Conservation (phyloP, 2,329 filamentous ascomycete species). For the Hypoxylon sp. region DNA sequence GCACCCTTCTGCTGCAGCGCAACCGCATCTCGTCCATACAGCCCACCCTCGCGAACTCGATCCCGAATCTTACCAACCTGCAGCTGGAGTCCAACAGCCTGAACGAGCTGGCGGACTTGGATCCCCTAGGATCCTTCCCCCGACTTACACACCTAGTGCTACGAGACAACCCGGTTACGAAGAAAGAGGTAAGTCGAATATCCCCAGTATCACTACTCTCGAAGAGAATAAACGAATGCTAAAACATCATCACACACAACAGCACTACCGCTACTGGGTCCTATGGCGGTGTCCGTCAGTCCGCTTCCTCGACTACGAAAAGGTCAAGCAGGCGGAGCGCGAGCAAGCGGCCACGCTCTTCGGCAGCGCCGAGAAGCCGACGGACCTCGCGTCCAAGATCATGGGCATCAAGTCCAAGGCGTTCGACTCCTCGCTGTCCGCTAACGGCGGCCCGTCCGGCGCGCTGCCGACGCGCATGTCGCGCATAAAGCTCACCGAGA, state of each 20-base stretch:
- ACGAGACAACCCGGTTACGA: conserved; percentile 89
- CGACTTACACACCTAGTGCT: conserved; percentile 85
- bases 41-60: conserved; percentile 76
- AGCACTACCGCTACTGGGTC: conserved; percentile 95
- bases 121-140: conserved; percentile 78
- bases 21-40: conserved; percentile 91
- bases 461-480: conserved; percentile 74
- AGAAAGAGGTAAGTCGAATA: conserved; percentile 81
- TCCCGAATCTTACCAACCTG: conserved; percentile 86
- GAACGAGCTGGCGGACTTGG: conserved; percentile 86
- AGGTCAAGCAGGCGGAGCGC: conserved; percentile 90
- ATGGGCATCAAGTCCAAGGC: conserved; percentile 86
- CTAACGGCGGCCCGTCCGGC: conserved; percentile 63
- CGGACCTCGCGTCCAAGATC: conserved; percentile 85
- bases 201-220: background rate
- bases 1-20: conserved; percentile 87
- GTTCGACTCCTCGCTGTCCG: conserved; percentile 68
- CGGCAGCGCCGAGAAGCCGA: conserved; percentile 82
- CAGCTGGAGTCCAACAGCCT: conserved; percentile 88
- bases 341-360: conserved; percentile 84
- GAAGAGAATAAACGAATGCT: background rate
- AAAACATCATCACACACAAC: conserved; percentile 22
- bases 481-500: conserved; percentile 86
- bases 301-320: conserved; percentile 91
- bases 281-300: conserved; percentile 88